Evolutionary conservation across 805 yeast species (phyloP), one percentile per base, ranked within the genome.

Genomic region (Starmerella tilneyi): DNA sequence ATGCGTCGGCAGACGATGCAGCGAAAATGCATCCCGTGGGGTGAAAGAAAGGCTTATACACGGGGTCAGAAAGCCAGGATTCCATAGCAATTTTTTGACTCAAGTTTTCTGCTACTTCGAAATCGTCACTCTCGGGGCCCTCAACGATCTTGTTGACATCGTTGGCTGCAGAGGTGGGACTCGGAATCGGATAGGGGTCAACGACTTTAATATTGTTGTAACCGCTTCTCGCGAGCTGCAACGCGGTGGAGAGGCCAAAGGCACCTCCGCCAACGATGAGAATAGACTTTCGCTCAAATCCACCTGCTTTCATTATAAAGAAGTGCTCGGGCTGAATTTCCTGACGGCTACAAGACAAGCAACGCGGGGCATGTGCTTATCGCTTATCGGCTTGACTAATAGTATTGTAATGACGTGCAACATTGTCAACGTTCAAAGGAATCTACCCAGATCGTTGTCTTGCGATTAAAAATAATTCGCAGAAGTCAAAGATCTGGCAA

Each of bases 111-210:
- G 38, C 38, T 12, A 34, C 19, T 7, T 27, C n/a, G 6, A 34
- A 11, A 12, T 34, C 38, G 3, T 21, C 38, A 34, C 22, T 27
- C 19, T 34, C 38, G 9, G 38, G 38, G 19, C 38, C 38, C 27
- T 34, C 38, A 4, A 34, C 38, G 19, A 34, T 34, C 11, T 34
- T 34, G 29, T 34, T 34, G 5, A 34, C 38, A 21, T 34, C 38
- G 38, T 34, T 34, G n/a, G 38, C 38, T 13, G 38, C 38, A 26
- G 38, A 34, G 12, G 38, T 27, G n/a, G 38, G 38, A 15, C 38
- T 34, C 8, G 38, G 38, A 13, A 34, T 34, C 17, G 38, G 38
- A 34, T 34, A 34, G 7, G 38, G 38, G 22, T 34, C 38, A 20
- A 34, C 38, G 5, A 34, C 38, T 17, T 26, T 34, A 8, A 34